A percentile compares a stretch with the other conserved stretches of the same genome.
phyloP scores from a whole-genome alignment of 768 basidiomycete genomes.

The Chalciporus pseudorubinellus region DNA sequence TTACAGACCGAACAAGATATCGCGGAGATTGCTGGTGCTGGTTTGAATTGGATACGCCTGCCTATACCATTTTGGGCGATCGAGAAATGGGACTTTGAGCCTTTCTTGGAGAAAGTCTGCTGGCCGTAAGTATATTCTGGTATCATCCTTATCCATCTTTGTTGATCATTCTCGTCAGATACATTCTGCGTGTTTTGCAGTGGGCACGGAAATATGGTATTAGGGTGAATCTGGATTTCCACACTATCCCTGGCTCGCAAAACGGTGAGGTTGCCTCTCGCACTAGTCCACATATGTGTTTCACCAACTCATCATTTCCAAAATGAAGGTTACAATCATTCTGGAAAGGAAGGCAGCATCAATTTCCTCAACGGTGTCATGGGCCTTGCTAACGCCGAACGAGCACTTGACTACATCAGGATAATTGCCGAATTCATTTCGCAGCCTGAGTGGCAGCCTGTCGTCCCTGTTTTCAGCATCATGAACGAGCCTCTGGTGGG shows the following conservation, averaged over 20 bases:
- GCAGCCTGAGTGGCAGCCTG: constrained; percentile 66
- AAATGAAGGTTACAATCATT: constrained; percentile 52
- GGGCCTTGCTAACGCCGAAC: constrained; percentile 84
- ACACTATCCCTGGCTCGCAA: constrained; percentile 76
- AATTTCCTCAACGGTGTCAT: constrained; percentile 71
- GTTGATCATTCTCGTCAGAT: constrained; percentile 37
- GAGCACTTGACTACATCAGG: constrained; percentile 74
- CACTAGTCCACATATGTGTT: background rate
- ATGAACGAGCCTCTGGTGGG: constrained; percentile 58
- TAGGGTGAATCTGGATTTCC: constrained; percentile 79
- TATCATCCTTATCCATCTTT: background rate
- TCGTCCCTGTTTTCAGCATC: constrained; percentile 61
- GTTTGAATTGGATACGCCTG: constrained; percentile 79
- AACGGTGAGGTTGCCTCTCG: constrained; percentile 45
- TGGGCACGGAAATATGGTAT: constrained; percentile 92
- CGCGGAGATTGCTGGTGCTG: constrained; percentile 84
- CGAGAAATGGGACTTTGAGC: constrained; percentile 70
- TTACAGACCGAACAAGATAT: constrained; percentile 84
- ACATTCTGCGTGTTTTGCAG: constrained; percentile 68
- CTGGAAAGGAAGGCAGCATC: constrained; percentile 57
- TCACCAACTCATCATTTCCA: background rate
- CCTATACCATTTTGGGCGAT: constrained; percentile 88
- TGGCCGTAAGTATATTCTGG: constrained; percentile 56
- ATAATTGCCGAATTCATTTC: constrained; percentile 77
- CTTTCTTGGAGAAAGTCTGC: constrained; percentile 67